Evolutionary conservation across 2,329 filamentous ascomycete genomes (phyloP).

Genomic region (Tolypocladium inflatum): DNA sequence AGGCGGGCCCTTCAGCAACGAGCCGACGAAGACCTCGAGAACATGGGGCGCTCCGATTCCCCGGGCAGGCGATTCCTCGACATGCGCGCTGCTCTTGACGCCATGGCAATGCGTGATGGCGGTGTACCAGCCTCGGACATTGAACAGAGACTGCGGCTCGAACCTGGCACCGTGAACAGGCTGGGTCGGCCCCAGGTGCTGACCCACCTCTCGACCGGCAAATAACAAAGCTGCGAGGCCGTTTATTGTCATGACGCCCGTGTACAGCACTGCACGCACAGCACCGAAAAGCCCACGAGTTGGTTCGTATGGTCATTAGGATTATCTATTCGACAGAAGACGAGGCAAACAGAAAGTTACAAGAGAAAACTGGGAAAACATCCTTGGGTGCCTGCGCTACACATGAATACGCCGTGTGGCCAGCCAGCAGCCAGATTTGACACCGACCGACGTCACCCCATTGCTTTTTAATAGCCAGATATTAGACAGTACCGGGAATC

Average conservation of each 20-base stretch:
- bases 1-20: constrained; percentile 32
- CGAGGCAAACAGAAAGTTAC: not conserved
- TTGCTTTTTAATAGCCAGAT: not conserved
- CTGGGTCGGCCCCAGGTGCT: constrained; percentile 33
- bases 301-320: not conserved
- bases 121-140: constrained; percentile 31
- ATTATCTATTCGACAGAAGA: not conserved
- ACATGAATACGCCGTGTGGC: not conserved
- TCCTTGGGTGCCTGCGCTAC: not conserved
- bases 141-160: constrained; percentile 35
- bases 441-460: not conserved
- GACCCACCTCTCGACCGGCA: constrained; percentile 20
- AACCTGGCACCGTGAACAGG: constrained; percentile 32
- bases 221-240: not conserved
- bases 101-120: constrained; percentile 31
- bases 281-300: not conserved
- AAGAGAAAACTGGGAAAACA: not conserved
- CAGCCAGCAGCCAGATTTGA: not conserved
- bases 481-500: too few relatives aligned
- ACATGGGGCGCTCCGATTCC: constrained; percentile 21
- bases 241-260: not conserved
- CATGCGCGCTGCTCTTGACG: constrained; percentile 35
- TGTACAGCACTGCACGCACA: not conserved
- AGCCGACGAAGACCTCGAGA: constrained; percentile 34
- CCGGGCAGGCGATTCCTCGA: constrained; percentile 35